These are phyloP conservation scores for Fusarium fujikuroi DNA, from an alignment of 2,329 filamentous ascomycete genomes.

Conservation along the genomic window DNA sequence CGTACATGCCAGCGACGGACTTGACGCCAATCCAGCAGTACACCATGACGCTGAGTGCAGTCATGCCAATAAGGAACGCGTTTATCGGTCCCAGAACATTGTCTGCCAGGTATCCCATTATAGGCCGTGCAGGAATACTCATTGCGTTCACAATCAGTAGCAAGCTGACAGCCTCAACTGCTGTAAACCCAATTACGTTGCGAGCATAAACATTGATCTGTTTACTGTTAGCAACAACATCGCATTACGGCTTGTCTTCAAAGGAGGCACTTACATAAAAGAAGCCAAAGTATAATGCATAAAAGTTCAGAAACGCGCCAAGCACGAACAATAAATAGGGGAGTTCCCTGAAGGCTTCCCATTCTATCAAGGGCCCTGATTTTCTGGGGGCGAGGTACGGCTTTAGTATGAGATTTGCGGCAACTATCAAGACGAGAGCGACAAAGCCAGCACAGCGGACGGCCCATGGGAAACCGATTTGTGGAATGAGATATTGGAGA, in stretches of 20 bases:
- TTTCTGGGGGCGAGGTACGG: slow-evolving; percentile 61
- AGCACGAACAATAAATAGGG: slow-evolving; percentile 64
- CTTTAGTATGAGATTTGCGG: slow-evolving; percentile 54
- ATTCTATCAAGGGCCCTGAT: slow-evolving; percentile 64
- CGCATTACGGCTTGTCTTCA: slow-evolving; percentile 35
- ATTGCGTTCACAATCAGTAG: slow-evolving; percentile 74
- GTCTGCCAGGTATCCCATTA: slow-evolving; percentile 70
- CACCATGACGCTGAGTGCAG: slow-evolving; percentile 43
- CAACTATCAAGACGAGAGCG: slow-evolving; percentile 57
- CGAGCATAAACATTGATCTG: slow-evolving; percentile 57
- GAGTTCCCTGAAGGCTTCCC: slow-evolving; percentile 65
- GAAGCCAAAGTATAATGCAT: slow-evolving; percentile 53
- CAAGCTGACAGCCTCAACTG: slow-evolving; percentile 64
- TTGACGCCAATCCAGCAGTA: slow-evolving; percentile 48
- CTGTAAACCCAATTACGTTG: slow-evolving; percentile 53
- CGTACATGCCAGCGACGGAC: slow-evolving; percentile 43
- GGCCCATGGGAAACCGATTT: slow-evolving; percentile 71
- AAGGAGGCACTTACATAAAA: slow-evolving; percentile 56
- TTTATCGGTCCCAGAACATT: slow-evolving; percentile 62
- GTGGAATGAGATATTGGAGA: slow-evolving; percentile 66
- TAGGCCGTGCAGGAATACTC: slow-evolving; percentile 65
- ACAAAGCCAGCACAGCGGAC: slow-evolving; percentile 74
- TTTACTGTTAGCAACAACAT: slow-evolving; percentile 3
- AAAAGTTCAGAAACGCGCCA: slow-evolving; percentile 59
- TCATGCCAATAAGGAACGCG: slow-evolving; percentile 46